Base-by-base conservation (phyloP, 768 basidiomycete species). In the Pleurotus eryngii region DNA sequence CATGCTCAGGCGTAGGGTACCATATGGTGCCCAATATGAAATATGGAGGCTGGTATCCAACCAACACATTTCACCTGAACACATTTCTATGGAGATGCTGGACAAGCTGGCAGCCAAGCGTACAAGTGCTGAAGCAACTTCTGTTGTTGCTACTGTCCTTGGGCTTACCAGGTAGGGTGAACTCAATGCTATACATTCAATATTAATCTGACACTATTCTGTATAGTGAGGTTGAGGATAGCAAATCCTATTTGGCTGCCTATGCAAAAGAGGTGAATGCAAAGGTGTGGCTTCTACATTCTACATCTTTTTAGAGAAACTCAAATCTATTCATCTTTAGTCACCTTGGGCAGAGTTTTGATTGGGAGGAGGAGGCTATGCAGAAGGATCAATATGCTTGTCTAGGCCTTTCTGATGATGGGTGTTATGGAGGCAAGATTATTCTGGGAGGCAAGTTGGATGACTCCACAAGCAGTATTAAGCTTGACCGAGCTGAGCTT, bases 381-480 rank as follows among this genome's bases (percentile, higher is more conserved):
- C 20, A 22, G 0, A 53, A 68, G 5, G 60, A 76, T 54, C 63
- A 66, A 0, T 67, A 64, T 14, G 72, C 72, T 3, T 78, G 76
- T 14, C 64, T 86, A 4, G 84, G 81, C 0, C 71, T 76, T 49
- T 70, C 73, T 17, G 60, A 66, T 12, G 64, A 71, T 17, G 61
- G 68, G 5, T 87, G 82, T 81, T 85, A 83, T 60, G 87, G 84
- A 1, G 87, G 88, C 0, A 79, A 81, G 61, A 74, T 87, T 0
- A 72, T 80, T 3, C 87, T 88, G 61, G 64, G 72, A 0, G 81
- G 74, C 0, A 78, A 68, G 50, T 56, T 79, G 14, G 64, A 70
- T 40, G 59, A 54, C 3, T 58, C 46, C 1, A 35, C 56, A 5
- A 58, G 54, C n/a, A 42, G 27, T 17, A 61, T 88, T 9, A 59